Evolutionary conservation across 306 rosid species (phyloP).

Genomic region (Vigna nakashimae): DNA sequence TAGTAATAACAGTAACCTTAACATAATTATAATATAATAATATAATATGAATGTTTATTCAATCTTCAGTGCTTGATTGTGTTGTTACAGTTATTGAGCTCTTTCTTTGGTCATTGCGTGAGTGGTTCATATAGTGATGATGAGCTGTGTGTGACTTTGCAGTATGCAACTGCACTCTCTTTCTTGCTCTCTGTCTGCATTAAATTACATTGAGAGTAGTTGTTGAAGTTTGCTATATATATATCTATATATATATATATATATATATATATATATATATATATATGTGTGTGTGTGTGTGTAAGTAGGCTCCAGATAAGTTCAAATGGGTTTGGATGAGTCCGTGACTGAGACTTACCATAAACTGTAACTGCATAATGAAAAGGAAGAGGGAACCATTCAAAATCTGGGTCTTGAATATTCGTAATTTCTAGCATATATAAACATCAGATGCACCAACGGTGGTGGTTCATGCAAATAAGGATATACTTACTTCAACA

Average conservation of each 20-base stretch:
- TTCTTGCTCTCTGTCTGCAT: slow-evolving; percentile 30
- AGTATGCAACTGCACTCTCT: too few species aligned
- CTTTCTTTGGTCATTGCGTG: slow-evolving; percentile 2
- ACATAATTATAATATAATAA: background rate
- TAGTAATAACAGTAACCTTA: background rate
- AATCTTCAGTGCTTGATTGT: background rate
- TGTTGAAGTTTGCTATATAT: slow-evolving; percentile 30
- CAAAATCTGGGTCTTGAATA: background rate
- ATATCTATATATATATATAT: background rate
- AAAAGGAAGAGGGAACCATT: background rate
- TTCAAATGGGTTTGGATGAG: background rate
- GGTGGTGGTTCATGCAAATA: too few species aligned
- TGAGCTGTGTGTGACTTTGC: slow-evolving; percentile 32
- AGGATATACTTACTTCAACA: too few species aligned
- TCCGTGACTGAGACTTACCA: background rate
- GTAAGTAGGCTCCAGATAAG: slow-evolving; percentile 12
- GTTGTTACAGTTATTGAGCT: background rate
- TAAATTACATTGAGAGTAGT: slow-evolving; percentile 40
- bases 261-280: background rate
- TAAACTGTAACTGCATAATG: background rate
- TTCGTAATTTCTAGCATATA: background rate
- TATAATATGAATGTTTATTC: background rate
- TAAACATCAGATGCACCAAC: background rate
- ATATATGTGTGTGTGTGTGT: too few species aligned
- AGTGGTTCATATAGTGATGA: background rate